Base-by-base conservation (phyloP, 805 yeast genomes). In the Candida pseudofarinosa region DNA sequence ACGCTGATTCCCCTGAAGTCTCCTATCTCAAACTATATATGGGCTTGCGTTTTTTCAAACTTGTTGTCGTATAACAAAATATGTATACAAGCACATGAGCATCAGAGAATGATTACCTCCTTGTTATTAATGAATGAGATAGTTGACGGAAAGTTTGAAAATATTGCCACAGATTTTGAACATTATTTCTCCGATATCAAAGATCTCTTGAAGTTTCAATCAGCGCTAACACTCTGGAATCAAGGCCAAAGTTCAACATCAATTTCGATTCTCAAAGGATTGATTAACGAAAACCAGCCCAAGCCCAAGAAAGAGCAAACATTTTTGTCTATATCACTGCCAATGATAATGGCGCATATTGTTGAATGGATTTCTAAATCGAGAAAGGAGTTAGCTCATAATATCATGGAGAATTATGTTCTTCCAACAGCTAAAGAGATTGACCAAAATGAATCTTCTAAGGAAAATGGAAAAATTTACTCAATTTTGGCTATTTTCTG, bases 291-390 rank as follows among this genome's bases (percentile, higher is more conserved):
- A 32, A 44, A 48, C 6, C 43, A 65, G 15, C 54, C 59, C 35
- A 32, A 42, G 18, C 28, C 10, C 28, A 23, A 23, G 28, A 23
- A 23, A 7, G 10, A 23, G 6, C n/a, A n/a, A n/a, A n/a, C n/a
- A n/a, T 23, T 7, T 23, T 23, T 23, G 10, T 23, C 28, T 23
- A 10, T 10, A 7, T 23, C 28, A 10, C 28, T 23, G 28, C 43
- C 52, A n/a, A 48, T 61, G n/a, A 49, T 69, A 3, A 49, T 53
- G 61, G 48, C 77, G 51, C 50, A 71, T 72, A 10, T 85, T 33
- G 82, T 82, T 0, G 71, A 76, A 37, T 89, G 97, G 97, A 63
- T 80, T 30, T 73, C 87, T 0, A 77, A 73, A 37, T 84, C 95
- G 0, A 74, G 85, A 31, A 83, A 81, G 46, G 95, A 83, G 44